Percentiles rank a stretch among this genome's conserved stretches.
Evolutionary conservation across 768 basidiomycete genomes (phyloP).

Genomic region (Leccinum uliginosum): DNA sequence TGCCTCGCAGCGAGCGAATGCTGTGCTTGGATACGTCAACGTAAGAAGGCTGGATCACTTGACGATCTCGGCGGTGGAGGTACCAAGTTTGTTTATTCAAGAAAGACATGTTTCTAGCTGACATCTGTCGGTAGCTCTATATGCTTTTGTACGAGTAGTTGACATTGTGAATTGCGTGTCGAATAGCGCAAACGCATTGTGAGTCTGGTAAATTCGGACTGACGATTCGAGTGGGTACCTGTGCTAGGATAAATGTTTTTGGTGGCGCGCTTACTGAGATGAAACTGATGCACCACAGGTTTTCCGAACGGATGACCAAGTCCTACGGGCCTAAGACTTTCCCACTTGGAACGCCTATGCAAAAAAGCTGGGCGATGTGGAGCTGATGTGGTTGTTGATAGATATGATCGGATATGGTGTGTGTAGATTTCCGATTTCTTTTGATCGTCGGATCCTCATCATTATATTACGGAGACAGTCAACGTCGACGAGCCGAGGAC

Average conservation of each 20-base stretch:
- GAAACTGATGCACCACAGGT: constrained; percentile 41
- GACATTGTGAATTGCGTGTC: constrained; percentile 86
- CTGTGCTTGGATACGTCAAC: constrained; percentile 73
- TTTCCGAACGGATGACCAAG: constrained; percentile 89
- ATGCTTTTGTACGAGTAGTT: constrained; percentile 90
- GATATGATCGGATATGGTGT: constrained; percentile 81
- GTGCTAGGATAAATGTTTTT: neutral
- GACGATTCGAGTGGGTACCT: constrained; percentile 65
- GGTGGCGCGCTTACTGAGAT: neutral
- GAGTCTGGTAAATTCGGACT: constrained; percentile 79
- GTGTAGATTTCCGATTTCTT: constrained; percentile 10
- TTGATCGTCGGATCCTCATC: neutral
- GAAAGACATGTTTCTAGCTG: neutral
- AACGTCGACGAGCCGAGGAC: constrained; percentile 14
- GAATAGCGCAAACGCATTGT: constrained; percentile 85
- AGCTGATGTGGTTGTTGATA: constrained; percentile 69
- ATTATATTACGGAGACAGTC: constrained; percentile 24
- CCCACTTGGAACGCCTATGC: constrained; percentile 81
- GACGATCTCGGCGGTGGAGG: constrained; percentile 79
- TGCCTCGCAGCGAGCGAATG: constrained; percentile 32
- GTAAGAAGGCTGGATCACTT: constrained; percentile 93
- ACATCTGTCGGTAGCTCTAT: constrained; percentile 56
- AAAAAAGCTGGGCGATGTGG: constrained; percentile 70
- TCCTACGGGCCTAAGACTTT: constrained; percentile 80
- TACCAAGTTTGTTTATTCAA: constrained; percentile 19